Base-by-base conservation (phyloP, 129 eudicot genomes). In the Scalesia atractyloides region DNA sequence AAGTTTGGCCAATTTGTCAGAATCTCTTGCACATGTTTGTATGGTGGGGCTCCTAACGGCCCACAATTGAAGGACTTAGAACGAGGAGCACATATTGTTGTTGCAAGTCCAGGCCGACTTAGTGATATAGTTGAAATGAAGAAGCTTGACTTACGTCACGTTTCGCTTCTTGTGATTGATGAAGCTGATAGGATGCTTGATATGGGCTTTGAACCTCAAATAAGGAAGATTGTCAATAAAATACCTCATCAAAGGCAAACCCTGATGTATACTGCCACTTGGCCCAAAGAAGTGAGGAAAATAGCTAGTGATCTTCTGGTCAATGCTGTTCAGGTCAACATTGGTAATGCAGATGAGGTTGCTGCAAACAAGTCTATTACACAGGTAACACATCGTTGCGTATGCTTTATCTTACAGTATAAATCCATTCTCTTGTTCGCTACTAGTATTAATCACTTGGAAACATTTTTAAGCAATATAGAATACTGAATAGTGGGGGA, bases 121-220 rank as follows among this genome's bases (percentile, higher is more conserved):
- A 93, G 87, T 81, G 98, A 93, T 79, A 93, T 93, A 37, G 90
- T 93, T 72, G 98, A 93, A 64, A 93, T 86, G 90, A 90, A 77
- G 74, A 86, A 81, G 72, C 81, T 93, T 65, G 93, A 87, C 72
- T 88, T 93, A 33, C 82, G 91, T 44, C 98, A 93, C 68, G 87
- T 93, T 69, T 88, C 93, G 15, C 86, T 93, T 58, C 91, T 93
- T 56, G 97, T 93, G 44, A 89, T 93, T 68, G 98, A 90, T 54
- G 98, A 93, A 73, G 98, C 98, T 33, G 98, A 93, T 81, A 79
- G 98, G 53, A 90, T 93, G 98, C 89, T 93, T 71, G 97, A 93
- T 69, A 93, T 93, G 98, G 98, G 98, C 2, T 93, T 90, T 73
- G 98, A 93, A 81, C 98, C 98, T 72, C 98, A 93, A 78, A 93